phyloP scores from a whole-genome alignment of 2,329 filamentous ascomycete species.

The Aureobasidium zeae region DNA sequence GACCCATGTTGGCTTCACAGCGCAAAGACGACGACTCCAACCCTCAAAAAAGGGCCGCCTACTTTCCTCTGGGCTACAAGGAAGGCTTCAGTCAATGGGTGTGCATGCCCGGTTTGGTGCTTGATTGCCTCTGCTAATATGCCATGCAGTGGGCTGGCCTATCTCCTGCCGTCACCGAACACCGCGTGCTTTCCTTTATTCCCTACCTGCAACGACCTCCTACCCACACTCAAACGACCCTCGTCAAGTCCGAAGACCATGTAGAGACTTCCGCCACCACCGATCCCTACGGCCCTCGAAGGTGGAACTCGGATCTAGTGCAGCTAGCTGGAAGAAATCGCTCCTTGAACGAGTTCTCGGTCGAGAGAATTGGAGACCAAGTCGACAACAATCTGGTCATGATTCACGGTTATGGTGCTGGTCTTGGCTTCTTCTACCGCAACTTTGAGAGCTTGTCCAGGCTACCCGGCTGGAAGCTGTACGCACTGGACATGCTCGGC shows the following conservation, averaged over 20 bases:
- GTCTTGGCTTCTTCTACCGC: conserved; percentile 95
- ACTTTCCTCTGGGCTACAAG: conserved; percentile 82
- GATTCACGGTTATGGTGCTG: conserved; percentile 92
- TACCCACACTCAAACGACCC: conserved; percentile 52
- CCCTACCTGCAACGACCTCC: conserved; percentile 69
- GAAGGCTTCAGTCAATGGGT: conserved; percentile 90
- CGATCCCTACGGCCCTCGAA: conserved; percentile 75
- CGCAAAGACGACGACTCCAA: conserved; percentile 21
- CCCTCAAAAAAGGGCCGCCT: conserved; percentile 21
- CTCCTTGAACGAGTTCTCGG: conserved; percentile 83
- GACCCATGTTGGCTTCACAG: conserved; percentile 29
- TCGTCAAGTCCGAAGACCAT: conserved; percentile 30
- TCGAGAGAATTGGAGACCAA: conserved; percentile 72
- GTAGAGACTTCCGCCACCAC: conserved; percentile 38
- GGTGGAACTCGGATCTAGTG: conserved; percentile 82
- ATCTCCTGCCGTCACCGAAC: conserved; percentile 76
- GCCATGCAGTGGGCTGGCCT: conserved; percentile 67
- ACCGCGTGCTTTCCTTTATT: conserved; percentile 75
- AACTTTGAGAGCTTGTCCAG: conserved; percentile 87
- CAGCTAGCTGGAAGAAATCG: conserved; percentile 75
- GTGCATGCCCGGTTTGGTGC: background rate
- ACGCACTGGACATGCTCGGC: conserved; percentile 86
- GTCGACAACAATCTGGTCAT: conserved; percentile 85
- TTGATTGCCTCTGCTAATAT: background rate
- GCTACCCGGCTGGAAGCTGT: conserved; percentile 73